Evolutionary conservation across 1,139 yeast species (phyloP), one percentile per base, ranked within the genome.

Genomic region (Pneumocystis oryctolagi): DNA sequence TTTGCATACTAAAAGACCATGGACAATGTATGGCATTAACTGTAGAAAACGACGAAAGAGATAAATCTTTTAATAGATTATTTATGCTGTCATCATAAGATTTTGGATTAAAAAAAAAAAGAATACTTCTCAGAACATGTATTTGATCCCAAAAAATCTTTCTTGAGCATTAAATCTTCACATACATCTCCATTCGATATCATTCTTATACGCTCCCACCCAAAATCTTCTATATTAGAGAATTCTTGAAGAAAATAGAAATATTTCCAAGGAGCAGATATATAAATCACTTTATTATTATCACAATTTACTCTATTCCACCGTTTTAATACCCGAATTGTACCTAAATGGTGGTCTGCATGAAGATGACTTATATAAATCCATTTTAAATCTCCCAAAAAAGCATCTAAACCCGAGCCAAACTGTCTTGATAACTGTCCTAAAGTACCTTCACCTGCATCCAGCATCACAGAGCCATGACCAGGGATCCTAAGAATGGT

Each of bases 271-370:
- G 98, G 98, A 0, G 84, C 79, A 1, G 89, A 77, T 58, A 92
- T 67, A 79, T 73, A 47, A 47, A 47, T 67, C 66, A 74, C n/a
- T 74, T 70, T n/a, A 72, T 65, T 47, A 28, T 58, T 53, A 14
- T n/a, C 35, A 30, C 31, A 59, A 63, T 73, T 72, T 12, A 68
- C 70, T 32, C 76, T 73, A 65, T 81, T 78, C 96, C 97, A 89
- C 68, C 82, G 82, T 57, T 79, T 78, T 39, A 92, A 30, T 31
- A 65, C 25, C 3, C 66, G 65, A 31, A 86, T 75, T 3, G 87
- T 78, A 0, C 99, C 99, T 60, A 92, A 75, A 72, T 92, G 97
- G 72, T 94, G 99, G 71, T 94, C 99, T 0, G 98, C 98, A 74
- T 94, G 99, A 68, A 92, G 77, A 76, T 94, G 99, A 68, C 96